phyloP scores from a whole-genome alignment of 768 basidiomycete species.

The Collybia nuda region DNA sequence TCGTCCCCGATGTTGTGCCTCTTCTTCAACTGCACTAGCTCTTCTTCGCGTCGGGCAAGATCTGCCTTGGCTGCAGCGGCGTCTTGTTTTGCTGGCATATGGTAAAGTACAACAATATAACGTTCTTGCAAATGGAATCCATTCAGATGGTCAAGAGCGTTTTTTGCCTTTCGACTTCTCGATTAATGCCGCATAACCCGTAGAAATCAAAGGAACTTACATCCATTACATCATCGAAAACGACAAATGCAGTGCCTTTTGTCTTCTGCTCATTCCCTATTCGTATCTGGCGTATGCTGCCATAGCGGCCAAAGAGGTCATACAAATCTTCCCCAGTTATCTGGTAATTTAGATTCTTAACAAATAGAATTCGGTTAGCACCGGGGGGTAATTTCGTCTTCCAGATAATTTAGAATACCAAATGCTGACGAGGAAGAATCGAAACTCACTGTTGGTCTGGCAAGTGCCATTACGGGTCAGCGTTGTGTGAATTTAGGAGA shows the following conservation, averaged over 20 bases:
- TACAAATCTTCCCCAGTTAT: conserved; percentile 94
- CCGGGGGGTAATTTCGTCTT: conserved; percentile 92
- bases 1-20: conserved; percentile 83
- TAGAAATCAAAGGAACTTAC: conserved; percentile 52
- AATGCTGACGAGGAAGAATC: background rate
- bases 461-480: conserved; percentile 51
- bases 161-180: conserved; percentile 72
- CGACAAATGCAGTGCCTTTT: conserved; percentile 95
- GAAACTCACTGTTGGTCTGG: conserved; percentile 64
- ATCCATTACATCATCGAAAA: conserved; percentile 96
- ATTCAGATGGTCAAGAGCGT: conserved; percentile 94
- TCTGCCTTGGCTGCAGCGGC: conserved; percentile 93
- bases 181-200: background rate
- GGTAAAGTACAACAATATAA: conserved; percentile 97
- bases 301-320: conserved; percentile 97
- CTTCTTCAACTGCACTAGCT: conserved; percentile 82
- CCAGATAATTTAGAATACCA: conserved; percentile 1
- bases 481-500: conserved; percentile 2
- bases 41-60: conserved; percentile 87
- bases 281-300: conserved; percentile 92
- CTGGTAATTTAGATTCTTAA: conserved; percentile 91
- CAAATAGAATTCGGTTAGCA: conserved; percentile 89
- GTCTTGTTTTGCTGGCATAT: conserved; percentile 97
- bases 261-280: conserved; percentile 92
- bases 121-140: conserved; percentile 98